Base-by-base conservation (phyloP, 2,329 filamentous ascomycete species). In the Monosporascus sp. region DNA sequence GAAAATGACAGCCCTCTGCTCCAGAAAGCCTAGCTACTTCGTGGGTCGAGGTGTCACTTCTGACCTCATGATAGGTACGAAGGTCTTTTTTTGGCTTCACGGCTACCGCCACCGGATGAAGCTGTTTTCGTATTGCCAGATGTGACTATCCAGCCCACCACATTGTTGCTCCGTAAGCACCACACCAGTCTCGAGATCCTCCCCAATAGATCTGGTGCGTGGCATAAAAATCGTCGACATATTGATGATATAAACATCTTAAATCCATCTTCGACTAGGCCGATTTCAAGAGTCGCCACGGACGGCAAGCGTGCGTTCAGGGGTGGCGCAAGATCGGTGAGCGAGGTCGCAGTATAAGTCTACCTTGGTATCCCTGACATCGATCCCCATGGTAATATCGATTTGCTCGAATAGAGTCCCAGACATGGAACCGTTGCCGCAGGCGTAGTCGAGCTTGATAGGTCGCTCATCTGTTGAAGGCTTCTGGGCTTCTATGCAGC, bases 341-440 rank as follows among this genome's bases (percentile, higher is more conserved):
- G 56, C 57, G 1, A 50, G 14, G 6, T 54, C 51, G 53, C 64
- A 64, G 53, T 63, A 63, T 28, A 40, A 50, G 38, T 57, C 47
- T 20, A 62, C 60, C 63, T 63, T 65, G 53, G 51, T 49, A 9
- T 59, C 48, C 7, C 61, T 61, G 20, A 64, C 59, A 52, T 65
- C 60, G 5, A 64, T 50, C 22, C 62, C 64, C 15, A 61, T 60
- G 11, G 63, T 48, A 9, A 48, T 28, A 46, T 54, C 51, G 1
- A 38, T 44, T 15, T 17, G 43, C 17, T 45, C n/a, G 38, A 31
- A 50, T 9, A 37, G 40, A 17, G 37, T 5, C n/a, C 50, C 14
- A 3, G 60, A 58, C 2, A 56, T 28, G 7, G 50, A 35, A 1
- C 58, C 58, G 18, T 55, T 57, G 28, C 59, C 60, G 22, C 60